Conservation (phyloP, 345 rosid species). For the Noccaea caerulescens region DNA sequence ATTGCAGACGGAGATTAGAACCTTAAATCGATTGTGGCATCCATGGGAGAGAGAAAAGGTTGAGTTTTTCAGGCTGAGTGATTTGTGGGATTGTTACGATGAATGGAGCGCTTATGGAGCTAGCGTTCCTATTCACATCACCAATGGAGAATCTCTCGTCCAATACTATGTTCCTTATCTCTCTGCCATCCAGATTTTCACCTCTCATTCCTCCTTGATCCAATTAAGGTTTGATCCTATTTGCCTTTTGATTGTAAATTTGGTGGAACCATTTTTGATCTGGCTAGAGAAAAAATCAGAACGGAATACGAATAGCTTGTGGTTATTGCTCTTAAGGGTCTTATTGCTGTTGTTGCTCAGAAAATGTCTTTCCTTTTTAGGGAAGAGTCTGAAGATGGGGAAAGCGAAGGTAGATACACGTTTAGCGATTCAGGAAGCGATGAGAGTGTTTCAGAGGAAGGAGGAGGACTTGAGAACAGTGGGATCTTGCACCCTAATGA, state of each 20-base stretch:
- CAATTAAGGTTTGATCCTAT: conserved; percentile 56
- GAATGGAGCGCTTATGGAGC: conserved; percentile 99
- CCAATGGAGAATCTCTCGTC: conserved; percentile 61
- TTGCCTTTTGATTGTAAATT: background rate
- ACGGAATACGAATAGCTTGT: no score
- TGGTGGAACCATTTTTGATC: background rate
- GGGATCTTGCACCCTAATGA: conserved; percentile 62
- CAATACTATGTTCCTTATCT: conserved; percentile 98
- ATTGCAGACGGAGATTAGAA: conserved; percentile 74
- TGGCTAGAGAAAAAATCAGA: background rate
- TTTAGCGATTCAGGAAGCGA: conserved; percentile 84
- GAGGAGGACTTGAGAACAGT: conserved; percentile 66
- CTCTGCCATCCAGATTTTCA: conserved; percentile 92
- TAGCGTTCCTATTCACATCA: conserved; percentile 75
- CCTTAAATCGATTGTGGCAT: conserved; percentile 84
- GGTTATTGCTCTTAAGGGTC: background rate
- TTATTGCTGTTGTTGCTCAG: background rate
- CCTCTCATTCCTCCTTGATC: conserved; percentile 68
- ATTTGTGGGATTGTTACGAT: conserved; percentile 89
- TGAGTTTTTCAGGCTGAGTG: conserved; percentile 81
- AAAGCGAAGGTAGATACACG: conserved; percentile 70
- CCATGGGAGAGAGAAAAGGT: conserved; percentile 88
- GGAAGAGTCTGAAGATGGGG: conserved; percentile 81
- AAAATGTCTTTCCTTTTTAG: conserved; percentile 40
- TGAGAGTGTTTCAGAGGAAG: conserved; percentile 90